These are phyloP conservation scores for Dictyostelium purpureum DNA, from an alignment of 78 protist species.

Conservation along the genomic window DNA sequence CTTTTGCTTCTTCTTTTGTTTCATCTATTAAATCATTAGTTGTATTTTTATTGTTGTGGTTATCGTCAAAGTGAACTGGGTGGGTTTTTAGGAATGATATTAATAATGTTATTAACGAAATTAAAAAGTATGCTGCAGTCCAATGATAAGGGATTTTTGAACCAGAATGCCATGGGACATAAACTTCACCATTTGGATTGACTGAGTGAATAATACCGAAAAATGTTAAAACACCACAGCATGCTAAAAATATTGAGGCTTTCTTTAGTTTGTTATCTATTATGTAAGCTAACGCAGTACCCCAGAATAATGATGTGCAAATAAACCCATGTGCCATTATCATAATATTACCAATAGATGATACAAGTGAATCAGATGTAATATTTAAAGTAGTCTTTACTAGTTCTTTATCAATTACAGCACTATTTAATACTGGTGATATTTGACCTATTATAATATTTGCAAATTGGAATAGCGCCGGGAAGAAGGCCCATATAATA, in stretches of 20 bases:
- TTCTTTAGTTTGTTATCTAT: constrained; percentile 20
- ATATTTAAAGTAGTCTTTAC: background rate
- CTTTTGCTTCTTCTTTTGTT: too few species aligned
- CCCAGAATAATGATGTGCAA: constrained; percentile 61
- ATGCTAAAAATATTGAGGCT: constrained; percentile 39
- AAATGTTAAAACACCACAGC: constrained; percentile 32
- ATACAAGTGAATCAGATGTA: background rate
- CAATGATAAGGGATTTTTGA: constrained; percentile 60
- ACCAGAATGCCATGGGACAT: constrained; percentile 53
- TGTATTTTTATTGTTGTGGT: too few species aligned
- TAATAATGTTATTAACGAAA: constrained; percentile 31
- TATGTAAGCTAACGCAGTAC: constrained; percentile 37
- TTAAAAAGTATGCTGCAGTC: constrained; percentile 14
- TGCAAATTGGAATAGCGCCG: constrained; percentile 64
- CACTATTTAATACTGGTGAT: background rate
- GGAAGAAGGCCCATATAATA: constrained; percentile 64
- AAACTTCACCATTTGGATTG: constrained; percentile 74
- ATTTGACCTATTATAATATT: constrained; percentile 52
- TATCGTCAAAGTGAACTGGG: background rate
- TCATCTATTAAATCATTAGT: too few species aligned
- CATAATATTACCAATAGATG: background rate
- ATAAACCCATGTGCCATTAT: constrained; percentile 63
- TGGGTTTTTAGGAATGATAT: constrained; percentile 13
- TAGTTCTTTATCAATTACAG: background rate
- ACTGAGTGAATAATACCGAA: constrained; percentile 69